Conservation (phyloP, 208 protist genomes). For the Tritrichomonas foetus region DNA sequence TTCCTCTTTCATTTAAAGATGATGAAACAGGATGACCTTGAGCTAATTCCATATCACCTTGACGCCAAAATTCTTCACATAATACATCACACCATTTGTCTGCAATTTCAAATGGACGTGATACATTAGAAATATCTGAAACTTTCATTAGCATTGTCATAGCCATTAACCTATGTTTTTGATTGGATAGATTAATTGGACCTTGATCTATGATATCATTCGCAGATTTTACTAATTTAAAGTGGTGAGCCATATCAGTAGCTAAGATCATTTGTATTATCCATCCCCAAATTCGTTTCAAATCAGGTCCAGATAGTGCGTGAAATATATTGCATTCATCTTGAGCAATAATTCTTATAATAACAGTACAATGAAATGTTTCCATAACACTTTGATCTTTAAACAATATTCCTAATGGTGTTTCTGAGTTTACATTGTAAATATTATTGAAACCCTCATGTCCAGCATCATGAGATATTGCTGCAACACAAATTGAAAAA, state of each 20-base stretch:
- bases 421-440: slow-evolving; percentile 77
- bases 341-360: slow-evolving; percentile 45
- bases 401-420: slow-evolving; percentile 71
- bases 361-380: slow-evolving; percentile 56
- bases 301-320: slow-evolving; percentile 46
- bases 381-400: slow-evolving; percentile 64
- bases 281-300: slow-evolving; percentile 46
- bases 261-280: slow-evolving; percentile 58
- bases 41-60: background rate
- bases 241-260: slow-evolving; percentile 61
- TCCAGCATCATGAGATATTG: slow-evolving; percentile 87
- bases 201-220: slow-evolving; percentile 23
- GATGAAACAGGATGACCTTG: background rate
- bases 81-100: background rate
- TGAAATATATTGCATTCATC: slow-evolving; percentile 50
- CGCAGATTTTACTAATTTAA: slow-evolving; percentile 43
- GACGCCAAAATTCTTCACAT: background rate
- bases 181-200: background rate
- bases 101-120: background rate
- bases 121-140: background rate
- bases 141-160: slow-evolving; percentile 32
- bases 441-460: slow-evolving; percentile 89
- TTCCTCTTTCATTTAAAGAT: background rate
- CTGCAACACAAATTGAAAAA: slow-evolving; percentile 73
- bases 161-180: slow-evolving; percentile 11